Evolutionary conservation across 305 asterid genomes (phyloP).

Genomic region (Fraxinus albicans): DNA sequence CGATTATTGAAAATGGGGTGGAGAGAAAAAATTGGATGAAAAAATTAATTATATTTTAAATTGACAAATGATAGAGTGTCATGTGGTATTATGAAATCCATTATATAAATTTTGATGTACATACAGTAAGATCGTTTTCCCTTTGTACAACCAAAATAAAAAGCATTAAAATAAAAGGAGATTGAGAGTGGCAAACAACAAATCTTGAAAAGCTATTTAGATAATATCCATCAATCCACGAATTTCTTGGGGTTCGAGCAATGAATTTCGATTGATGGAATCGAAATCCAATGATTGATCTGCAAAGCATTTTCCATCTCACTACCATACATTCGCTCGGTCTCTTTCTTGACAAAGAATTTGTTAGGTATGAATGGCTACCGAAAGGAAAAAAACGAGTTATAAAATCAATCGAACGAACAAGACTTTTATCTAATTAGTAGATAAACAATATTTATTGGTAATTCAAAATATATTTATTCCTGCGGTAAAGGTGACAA

Average conservation of each 20-base stretch:
- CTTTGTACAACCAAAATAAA: background rate
- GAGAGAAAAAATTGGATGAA: no score
- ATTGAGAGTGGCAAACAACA: slow-evolving; percentile 69
- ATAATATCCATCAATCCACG: slow-evolving; percentile 45
- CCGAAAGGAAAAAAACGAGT: no score
- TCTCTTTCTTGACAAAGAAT: slow-evolving; percentile 12
- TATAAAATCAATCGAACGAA: background rate
- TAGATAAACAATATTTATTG: background rate
- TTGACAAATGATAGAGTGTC: no score
- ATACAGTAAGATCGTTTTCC: background rate
- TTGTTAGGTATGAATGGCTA: background rate
- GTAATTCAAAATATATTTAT: no score
- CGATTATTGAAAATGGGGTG: no score
- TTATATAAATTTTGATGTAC: no score
- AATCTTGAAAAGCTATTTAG: slow-evolving; percentile 58
- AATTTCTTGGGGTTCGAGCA: slow-evolving; percentile 53
- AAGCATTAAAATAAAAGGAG: slow-evolving; percentile 30
- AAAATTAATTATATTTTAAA: no score
- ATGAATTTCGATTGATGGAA: slow-evolving; percentile 41
- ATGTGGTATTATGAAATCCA: no score
- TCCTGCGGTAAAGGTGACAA: no score
- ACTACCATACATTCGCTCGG: slow-evolving; percentile 34
- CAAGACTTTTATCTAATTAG: background rate
- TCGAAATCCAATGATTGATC: slow-evolving; percentile 67
- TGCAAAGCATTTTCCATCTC: slow-evolving; percentile 39